phyloP scores from a whole-genome alignment of 768 basidiomycete genomes.

The Suillus spraguei region DNA sequence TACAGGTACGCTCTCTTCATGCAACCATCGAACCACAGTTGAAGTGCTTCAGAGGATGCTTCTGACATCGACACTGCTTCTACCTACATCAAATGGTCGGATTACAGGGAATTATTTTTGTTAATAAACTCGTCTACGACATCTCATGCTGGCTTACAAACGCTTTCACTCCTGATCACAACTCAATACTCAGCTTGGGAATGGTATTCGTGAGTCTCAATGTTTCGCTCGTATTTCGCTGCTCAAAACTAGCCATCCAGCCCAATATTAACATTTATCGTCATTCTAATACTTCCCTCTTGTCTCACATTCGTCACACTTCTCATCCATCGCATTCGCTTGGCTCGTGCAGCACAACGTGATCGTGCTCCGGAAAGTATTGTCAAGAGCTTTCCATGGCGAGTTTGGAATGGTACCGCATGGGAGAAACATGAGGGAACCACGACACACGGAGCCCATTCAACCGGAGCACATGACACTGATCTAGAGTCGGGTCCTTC shows the following conservation, averaged over 20 bases:
- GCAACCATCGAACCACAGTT: constrained; percentile 12
- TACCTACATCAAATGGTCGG: constrained; percentile 85
- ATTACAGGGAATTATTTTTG: constrained; percentile 70
- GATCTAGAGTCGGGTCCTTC: constrained; percentile 42
- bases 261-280: constrained; percentile 82
- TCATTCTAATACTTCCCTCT: constrained; percentile 90
- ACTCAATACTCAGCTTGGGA: constrained; percentile 86
- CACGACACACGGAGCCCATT: constrained; percentile 28
- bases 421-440: constrained; percentile 73
- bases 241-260: constrained; percentile 38
- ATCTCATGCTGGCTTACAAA: constrained; percentile 74
- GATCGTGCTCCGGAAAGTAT: constrained; percentile 84
- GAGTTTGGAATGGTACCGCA: constrained; percentile 78
- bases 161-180: constrained; percentile 75
- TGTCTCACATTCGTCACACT: constrained; percentile 87
- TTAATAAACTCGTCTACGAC: constrained; percentile 77
- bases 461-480: constrained; percentile 26
- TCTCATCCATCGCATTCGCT: constrained; percentile 85
- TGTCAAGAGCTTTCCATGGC: constrained; percentile 78
- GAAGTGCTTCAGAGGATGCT: constrained; percentile 63
- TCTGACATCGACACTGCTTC: constrained; percentile 83
- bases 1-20: constrained; percentile 56
- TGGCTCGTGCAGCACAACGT: constrained; percentile 77
- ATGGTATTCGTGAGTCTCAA: constrained; percentile 77
- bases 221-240: constrained; percentile 7